Base-by-base conservation (phyloP, 805 yeast genomes). In the Pachysolen tannophilus region DNA sequence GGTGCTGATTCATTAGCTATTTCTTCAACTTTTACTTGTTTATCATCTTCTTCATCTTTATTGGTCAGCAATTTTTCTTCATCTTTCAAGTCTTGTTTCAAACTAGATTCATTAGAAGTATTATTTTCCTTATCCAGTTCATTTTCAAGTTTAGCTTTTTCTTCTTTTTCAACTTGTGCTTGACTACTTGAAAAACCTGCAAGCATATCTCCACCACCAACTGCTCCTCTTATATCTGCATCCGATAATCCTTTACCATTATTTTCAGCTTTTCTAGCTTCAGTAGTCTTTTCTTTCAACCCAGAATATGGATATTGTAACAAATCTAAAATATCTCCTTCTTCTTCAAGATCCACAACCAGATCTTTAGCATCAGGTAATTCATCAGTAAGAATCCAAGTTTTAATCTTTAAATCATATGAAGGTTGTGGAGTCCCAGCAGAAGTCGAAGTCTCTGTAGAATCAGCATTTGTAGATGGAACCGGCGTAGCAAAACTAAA, bases 151-250 rank as follows among this genome's bases (percentile, higher is more conserved):
- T 26, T 19, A 5, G 20, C 20, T 4, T 23, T 19, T 13, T 38
- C 32, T 10, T 43, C 44, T 30, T 50, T 43, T 38, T 38, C 11
- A 11, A 44, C 47, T 31, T 43, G 49, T 11, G 58, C 58, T 3
- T 56, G 54, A 40, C 57, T 48, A 40, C 55, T 53, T 3, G 59
- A 50, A 28, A 56, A 55, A n/a, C 48, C 55, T n/a, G n/a, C n/a
- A 23, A 53, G 56, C 20, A 53, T 42, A 21, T 43, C 47, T 24
- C 33, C 44, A 19, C 63, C 69, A 18, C 66, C 65, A 11, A 59
- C 66, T 1, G 68, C 67, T 20, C 63, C 65, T 35, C 62, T 56
- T 20, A 61, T 60, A 45, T 61, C 66, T 2, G 63, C 63, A 34
- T 52, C 60, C n/a, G 59, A 46, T 33, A 61, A 42, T 1, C 60